Evolutionary conservation across 2,329 filamentous ascomycete species (phyloP).

Genomic region (Colletotrichum sp.): DNA sequence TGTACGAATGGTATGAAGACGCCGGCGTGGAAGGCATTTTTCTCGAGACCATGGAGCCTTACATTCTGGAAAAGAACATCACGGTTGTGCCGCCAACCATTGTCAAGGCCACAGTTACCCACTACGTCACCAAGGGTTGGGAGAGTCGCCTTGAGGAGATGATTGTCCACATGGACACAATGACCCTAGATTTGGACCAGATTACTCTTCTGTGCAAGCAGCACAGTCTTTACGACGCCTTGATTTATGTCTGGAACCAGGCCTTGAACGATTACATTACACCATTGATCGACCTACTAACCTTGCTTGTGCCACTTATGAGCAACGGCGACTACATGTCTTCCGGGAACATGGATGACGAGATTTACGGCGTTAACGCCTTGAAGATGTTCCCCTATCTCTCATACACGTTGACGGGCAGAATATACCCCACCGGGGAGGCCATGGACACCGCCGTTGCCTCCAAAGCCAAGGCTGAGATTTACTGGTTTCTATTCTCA

Average conservation of each 20-base stretch:
- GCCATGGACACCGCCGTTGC: slow-evolving; percentile 75
- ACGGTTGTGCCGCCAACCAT: slow-evolving; percentile 79
- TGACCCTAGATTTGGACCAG: slow-evolving; percentile 92
- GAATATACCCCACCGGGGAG: slow-evolving; percentile 88
- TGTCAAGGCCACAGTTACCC: slow-evolving; percentile 82
- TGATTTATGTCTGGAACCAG: slow-evolving; percentile 97
- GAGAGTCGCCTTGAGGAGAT: slow-evolving; percentile 88
- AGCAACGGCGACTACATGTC: slow-evolving; percentile 57
- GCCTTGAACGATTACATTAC: slow-evolving; percentile 89
- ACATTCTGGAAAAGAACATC: slow-evolving; percentile 81
- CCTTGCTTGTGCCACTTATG: slow-evolving; percentile 67
- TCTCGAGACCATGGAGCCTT: slow-evolving; percentile 85
- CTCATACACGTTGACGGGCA: slow-evolving; percentile 87
- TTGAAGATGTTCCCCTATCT: slow-evolving; percentile 95
- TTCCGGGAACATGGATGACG: slow-evolving; percentile 62
- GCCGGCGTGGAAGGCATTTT: slow-evolving; percentile 76
- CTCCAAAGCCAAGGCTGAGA: slow-evolving; percentile 78
- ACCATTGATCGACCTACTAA: slow-evolving; percentile 82
- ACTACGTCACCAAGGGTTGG: slow-evolving; percentile 79
- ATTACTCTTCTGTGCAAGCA: slow-evolving; percentile 90
- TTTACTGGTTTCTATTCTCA: slow-evolving; percentile 95
- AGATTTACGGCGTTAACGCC: slow-evolving; percentile 71
- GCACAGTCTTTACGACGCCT: slow-evolving; percentile 89
- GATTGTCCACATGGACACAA: slow-evolving; percentile 89
- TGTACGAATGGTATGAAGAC: slow-evolving; percentile 90